A percentile compares a stretch with the other conserved stretches of the same genome.
phyloP scores from a whole-genome alignment of 371 early-diverging fungal species.

The Apophysomyces elegans region DNA sequence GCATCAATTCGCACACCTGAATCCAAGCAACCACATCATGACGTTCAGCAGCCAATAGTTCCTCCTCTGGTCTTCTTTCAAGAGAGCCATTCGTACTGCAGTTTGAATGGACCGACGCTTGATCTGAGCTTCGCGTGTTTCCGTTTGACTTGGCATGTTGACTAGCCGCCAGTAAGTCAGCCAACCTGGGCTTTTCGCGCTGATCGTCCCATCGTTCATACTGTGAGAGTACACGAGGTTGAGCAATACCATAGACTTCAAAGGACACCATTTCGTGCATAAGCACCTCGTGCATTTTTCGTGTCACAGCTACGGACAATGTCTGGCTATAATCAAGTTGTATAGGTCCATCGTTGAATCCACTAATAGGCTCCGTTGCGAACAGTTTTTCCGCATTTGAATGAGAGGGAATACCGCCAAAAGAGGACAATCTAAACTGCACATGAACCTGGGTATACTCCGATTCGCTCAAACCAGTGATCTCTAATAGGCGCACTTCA shows the following conservation, averaged over 20 bases:
- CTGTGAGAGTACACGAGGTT: conserved; percentile 51
- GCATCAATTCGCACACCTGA: conserved; percentile 69
- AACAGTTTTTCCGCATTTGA: conserved; percentile 63
- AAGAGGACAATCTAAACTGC: conserved; percentile 56
- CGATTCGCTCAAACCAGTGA: conserved; percentile 71
- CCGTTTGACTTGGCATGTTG: not conserved
- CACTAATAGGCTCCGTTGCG: conserved; percentile 67
- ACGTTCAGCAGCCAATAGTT: conserved; percentile 64
- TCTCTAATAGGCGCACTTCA: conserved; percentile 70
- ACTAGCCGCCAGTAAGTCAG: conserved; percentile 9
- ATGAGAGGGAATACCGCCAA: conserved; percentile 52
- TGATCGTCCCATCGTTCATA: conserved; percentile 64
- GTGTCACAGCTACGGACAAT: conserved; percentile 53
- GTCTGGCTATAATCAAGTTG: conserved; percentile 70
- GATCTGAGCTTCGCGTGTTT: conserved; percentile 6
- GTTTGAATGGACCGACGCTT: conserved; percentile 27
- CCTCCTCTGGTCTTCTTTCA: conserved; percentile 70
- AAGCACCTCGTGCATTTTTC: conserved; percentile 47
- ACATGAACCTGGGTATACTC: conserved; percentile 81
- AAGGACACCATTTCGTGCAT: conserved; percentile 48
- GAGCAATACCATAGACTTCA: conserved; percentile 71
- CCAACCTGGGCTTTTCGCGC: conserved; percentile 25
- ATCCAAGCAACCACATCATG: conserved; percentile 76
- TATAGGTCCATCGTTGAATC: conserved; percentile 57
- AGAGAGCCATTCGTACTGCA: conserved; percentile 25